Percentiles rank a stretch among this genome's conserved stretches.
Conservation (phyloP, 116 monocot species). For the Dioscorea cayenensis region DNA sequence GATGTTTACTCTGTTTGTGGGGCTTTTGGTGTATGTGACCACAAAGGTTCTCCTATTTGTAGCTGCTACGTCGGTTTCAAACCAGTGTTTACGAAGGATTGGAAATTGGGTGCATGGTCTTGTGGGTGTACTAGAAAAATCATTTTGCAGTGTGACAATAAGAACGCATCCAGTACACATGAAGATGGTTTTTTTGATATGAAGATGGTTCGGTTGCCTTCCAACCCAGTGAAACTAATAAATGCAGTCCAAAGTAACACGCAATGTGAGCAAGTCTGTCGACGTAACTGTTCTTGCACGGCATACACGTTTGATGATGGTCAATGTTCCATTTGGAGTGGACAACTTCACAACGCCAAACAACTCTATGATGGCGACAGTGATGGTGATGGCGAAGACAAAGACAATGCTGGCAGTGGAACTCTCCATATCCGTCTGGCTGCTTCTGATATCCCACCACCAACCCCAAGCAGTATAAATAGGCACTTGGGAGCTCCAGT, state of each 20-base stretch:
- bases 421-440: not conserved
- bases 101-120: not conserved
- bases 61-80: not conserved
- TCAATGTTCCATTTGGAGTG: not conserved
- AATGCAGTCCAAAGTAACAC: not conserved
- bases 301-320: not conserved
- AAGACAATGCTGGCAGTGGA: not conserved
- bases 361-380: not conserved
- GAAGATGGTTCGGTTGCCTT: not conserved
- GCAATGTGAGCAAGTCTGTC: not conserved
- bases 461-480: not conserved
- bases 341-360: not conserved
- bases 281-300: not conserved
- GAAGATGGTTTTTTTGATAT: not conserved
- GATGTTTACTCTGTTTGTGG: not conserved
- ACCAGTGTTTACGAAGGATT: not conserved
- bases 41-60: not conserved
- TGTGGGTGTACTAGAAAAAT: not conserved
- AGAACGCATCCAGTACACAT: not conserved
- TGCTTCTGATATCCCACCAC: not conserved
- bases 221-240: not conserved
- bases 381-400: too few species aligned
- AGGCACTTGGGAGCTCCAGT: not conserved
- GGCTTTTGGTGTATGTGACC: not conserved
- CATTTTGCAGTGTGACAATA: not conserved